Evolutionary conservation across 2,329 filamentous ascomycete genomes (phyloP).

Genomic region (Orbilia quercus): DNA sequence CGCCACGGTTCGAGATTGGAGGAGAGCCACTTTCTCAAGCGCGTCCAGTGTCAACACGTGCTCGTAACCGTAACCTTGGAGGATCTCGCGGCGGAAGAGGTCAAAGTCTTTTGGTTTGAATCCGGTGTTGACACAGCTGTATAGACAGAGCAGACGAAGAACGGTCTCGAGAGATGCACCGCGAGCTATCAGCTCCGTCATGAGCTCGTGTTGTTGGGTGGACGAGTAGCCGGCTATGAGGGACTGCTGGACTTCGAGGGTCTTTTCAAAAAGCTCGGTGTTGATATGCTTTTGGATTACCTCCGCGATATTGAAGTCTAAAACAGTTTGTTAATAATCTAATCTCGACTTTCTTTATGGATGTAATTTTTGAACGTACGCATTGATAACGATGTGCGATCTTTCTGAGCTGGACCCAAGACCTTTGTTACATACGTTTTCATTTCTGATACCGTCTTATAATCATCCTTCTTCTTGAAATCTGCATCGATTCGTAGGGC

Average conservation of each 20-base stretch:
- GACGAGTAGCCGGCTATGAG: slow-evolving; percentile 90
- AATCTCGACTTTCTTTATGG: background rate
- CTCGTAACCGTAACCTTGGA: slow-evolving; percentile 94
- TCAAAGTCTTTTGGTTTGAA: slow-evolving; percentile 90
- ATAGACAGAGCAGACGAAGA: slow-evolving; percentile 85
- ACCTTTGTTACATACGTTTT: slow-evolving; percentile 95
- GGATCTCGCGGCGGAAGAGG: slow-evolving; percentile 83
- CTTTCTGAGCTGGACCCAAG: slow-evolving; percentile 66
- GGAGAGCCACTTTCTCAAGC: slow-evolving; percentile 88
- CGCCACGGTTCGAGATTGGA: slow-evolving; percentile 80
- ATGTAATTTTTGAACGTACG: slow-evolving; percentile 35
- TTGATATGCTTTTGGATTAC: slow-evolving; percentile 94
- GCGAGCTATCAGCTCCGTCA: slow-evolving; percentile 93
- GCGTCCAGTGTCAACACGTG: slow-evolving; percentile 89
- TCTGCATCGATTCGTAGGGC: slow-evolving; percentile 86
- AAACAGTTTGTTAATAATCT: background rate
- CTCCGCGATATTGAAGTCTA: slow-evolving; percentile 73
- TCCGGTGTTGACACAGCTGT: slow-evolving; percentile 88
- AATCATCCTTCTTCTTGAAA: slow-evolving; percentile 86
- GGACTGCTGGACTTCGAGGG: slow-evolving; percentile 88
- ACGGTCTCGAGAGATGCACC: slow-evolving; percentile 83
- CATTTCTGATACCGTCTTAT: slow-evolving; percentile 88
- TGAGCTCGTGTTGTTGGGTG: slow-evolving; percentile 85
- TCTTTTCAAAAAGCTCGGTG: slow-evolving; percentile 85
- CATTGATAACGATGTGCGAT: slow-evolving; percentile 52